Evolutionary conservation across 2,329 filamentous ascomycete species (phyloP), one percentile per base, ranked within the genome.

Genomic region (Fusarium brachygibbosum): DNA sequence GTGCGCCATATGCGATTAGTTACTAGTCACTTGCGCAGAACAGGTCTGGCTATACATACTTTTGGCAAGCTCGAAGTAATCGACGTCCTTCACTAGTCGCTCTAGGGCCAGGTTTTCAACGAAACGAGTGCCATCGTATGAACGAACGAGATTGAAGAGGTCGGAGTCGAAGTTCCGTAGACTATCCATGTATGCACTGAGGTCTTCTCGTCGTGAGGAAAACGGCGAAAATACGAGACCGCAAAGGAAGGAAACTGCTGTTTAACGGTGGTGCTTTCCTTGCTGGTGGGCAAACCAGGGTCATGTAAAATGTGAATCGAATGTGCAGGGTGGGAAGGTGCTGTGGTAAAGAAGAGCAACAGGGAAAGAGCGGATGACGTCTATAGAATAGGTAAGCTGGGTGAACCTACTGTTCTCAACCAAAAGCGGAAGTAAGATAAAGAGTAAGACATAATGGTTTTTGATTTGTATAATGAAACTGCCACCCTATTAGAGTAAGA

Each of bases 1-100:
- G 1, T 10, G 14, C 9, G 6, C 16, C 3, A 7, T 13, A 10
- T 2, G 2, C 0, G 7, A 5, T 49, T 8, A 35, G 31, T 3
- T 16, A 19, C 10, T 16, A 14, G 21, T 13, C 40, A 6, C 6
- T 9, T 11, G 10, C 10, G 10, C 6, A 9, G 0, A 14, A 3
- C 2, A 14, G 5, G 3, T 6, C 9, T 17, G 11, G 5, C 3
- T 2, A 35, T n/a, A 5, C 2, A 12, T 5, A 35, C 31, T 14
- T 28, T 35, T 49, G 9, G 21, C 25, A 4, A 49, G 32, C 2
- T 49, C 46, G 4, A 35, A 49, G 8, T 49, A 25, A 16, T 49
- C 46, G 5, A 19, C 19, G 1, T 19, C 12, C 16, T 35, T 25
- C 2, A 25, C 21, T 1, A 49, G 12, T 3, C 31, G 8, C 17